These are phyloP conservation scores for Sporisorium exsertum DNA, from an alignment of 1,284 basidiomycete species.

Conservation along the genomic window DNA sequence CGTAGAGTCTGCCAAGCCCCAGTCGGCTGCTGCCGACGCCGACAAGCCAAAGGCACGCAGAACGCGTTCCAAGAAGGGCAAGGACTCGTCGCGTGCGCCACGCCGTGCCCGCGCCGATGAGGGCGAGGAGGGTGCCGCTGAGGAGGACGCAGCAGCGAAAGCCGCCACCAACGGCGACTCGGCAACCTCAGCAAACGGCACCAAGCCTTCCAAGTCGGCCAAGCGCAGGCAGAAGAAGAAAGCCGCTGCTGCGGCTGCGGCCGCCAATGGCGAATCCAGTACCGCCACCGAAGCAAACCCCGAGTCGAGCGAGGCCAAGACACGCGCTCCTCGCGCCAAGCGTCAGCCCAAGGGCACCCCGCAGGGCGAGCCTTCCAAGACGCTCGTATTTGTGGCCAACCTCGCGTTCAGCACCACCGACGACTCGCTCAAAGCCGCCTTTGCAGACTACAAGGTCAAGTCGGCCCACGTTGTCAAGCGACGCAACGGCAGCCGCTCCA, in stretches of 20 bases:
- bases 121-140: conserved; percentile 59
- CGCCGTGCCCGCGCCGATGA: conserved; percentile 59
- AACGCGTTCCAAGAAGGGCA: conserved; percentile 31
- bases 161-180: conserved; percentile 33
- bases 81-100: conserved; percentile 39
- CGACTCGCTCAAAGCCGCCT: conserved; percentile 59
- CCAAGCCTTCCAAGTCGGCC: conserved; percentile 51
- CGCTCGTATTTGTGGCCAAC: conserved; percentile 65
- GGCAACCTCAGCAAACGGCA: conserved; percentile 23
- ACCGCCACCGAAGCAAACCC: conserved; percentile 22
- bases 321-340: conserved; percentile 41
- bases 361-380: conserved; percentile 59
- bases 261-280: conserved; percentile 27
- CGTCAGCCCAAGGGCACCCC: conserved; percentile 53
- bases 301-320: conserved; percentile 28
- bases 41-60: conserved; percentile 34
- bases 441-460: conserved; percentile 54
- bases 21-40: conserved; percentile 38
- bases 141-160: conserved; percentile 41
- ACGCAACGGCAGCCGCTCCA: conserved; percentile 47
- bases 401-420: conserved; percentile 60
- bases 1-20: conserved; percentile 64
- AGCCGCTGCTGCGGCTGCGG: conserved; percentile 46
- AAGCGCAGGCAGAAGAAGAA: conserved; percentile 54
- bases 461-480: conserved; percentile 61